A percentile compares a stretch with the other conserved stretches of the same genome.
phyloP scores from a whole-genome alignment of 1,284 basidiomycete species.

The Wolfiporia cocos region DNA sequence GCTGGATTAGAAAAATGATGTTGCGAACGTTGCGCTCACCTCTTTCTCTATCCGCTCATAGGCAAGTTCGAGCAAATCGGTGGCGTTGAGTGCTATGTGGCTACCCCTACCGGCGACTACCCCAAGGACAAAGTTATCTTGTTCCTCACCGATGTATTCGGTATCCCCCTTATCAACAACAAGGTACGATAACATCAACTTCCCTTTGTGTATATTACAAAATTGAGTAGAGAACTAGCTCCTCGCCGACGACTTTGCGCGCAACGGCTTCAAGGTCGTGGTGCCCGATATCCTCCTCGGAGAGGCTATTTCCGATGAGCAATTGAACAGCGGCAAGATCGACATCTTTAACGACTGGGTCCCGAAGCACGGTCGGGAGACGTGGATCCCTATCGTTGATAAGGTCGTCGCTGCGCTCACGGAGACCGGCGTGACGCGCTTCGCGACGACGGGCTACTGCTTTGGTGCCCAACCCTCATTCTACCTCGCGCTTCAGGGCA shows the following conservation, averaged over 20 bases:
- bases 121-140: constrained; percentile 48
- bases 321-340: constrained; percentile 27
- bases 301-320: constrained; percentile 43
- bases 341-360: constrained; percentile 52
- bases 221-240: constrained; percentile 31
- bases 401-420: constrained; percentile 54
- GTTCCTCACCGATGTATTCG: constrained; percentile 47
- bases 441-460: constrained; percentile 64
- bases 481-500: constrained; percentile 58
- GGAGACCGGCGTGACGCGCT: constrained; percentile 46
- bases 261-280: constrained; percentile 63
- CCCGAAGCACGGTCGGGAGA: constrained; percentile 33
- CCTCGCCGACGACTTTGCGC: constrained; percentile 70
- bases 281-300: constrained; percentile 55
- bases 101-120: constrained; percentile 38
- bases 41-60: constrained; percentile 5
- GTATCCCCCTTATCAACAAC: constrained; percentile 39
- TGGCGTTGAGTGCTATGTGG: constrained; percentile 44
- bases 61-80: constrained; percentile 36
- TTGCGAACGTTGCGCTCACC: background rate
- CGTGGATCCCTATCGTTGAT: constrained; percentile 45
- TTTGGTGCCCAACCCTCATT: constrained; percentile 49
- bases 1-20: background rate
- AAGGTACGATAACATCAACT: constrained; percentile 26
- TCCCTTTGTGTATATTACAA: background rate